Base-by-base conservation (phyloP, 768 basidiomycete genomes). In the Cantharellus cinnabarinus region DNA sequence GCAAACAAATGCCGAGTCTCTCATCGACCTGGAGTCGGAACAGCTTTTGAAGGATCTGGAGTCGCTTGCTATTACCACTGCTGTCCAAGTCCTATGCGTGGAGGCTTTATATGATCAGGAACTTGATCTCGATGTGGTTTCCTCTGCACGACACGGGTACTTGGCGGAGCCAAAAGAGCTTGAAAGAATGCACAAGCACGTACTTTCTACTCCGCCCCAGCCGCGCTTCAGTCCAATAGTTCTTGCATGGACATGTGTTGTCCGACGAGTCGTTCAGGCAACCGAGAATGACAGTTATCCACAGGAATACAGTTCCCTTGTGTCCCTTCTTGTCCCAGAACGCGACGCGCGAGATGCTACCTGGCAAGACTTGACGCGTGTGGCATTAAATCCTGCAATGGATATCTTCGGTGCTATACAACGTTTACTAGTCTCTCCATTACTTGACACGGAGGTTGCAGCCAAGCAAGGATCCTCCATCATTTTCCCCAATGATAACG, bases 161-260 rank as follows among this genome's bases (percentile, higher is more conserved):
- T 85, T 76, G 50, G 66, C 82, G 1, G 80, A 80, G 5, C 81
- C 84, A 0, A 72, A 75, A 4, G 75, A 77, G n/a, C 70, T 89
- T 39, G 74, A 75, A 64, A 73, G 74, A 48, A 76, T 90, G 56
- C 85, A 90, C 66, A 74, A 80, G 42, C 70, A 86, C 34, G 78
- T 89, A 41, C 74, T 74, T 3, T 73, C 77, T 1, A 74, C 65
- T 39, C 58, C 84, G 56, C 68, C 75, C 1, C 74, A 78, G 58
- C 78, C 79, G 63, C 82, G 85, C 62, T 80, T 81, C 65, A 75
- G 79, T 0, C 81, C 82, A 63, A 76, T 82, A 3, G 83, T 85
- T 64, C 72, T 91, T 3, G 82, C 81, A 0, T 97, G 93, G 93
- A 76, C 89, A 0, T 88, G 82, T 65, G 78, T 91, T 1, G 76